Conservation (phyloP, 345 rosid genomes). For the Toxicodendron radicans region DNA sequence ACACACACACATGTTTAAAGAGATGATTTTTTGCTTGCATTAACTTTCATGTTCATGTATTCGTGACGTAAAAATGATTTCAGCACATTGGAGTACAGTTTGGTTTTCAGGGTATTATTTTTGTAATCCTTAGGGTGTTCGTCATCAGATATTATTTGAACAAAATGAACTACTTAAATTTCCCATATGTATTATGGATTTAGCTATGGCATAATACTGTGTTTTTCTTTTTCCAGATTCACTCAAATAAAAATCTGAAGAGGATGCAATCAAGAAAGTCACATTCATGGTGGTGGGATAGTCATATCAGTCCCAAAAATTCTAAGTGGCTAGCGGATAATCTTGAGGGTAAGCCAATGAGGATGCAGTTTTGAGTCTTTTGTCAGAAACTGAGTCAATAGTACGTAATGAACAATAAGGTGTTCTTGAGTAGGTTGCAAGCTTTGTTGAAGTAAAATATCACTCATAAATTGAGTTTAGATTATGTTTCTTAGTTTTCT, state of each 20-base stretch:
- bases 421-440: neutral
- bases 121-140: neutral
- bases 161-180: neutral
- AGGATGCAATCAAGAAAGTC: conserved; percentile 51
- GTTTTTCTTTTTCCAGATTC: conserved; percentile 26
- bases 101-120: neutral
- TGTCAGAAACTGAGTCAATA: neutral
- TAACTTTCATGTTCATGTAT: neutral
- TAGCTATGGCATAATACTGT: neutral
- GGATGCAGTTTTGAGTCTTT: neutral
- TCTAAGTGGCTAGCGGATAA: conserved; percentile 87
- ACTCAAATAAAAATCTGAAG: conserved; percentile 41
- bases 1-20: neutral
- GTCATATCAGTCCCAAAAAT: conserved; percentile 73
- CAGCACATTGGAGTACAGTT: too few relatives aligned
- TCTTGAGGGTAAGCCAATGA: conserved; percentile 59
- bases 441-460: neutral
- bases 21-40: neutral
- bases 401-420: too few relatives aligned
- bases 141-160: neutral
- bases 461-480: neutral
- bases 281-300: conserved; percentile 92
- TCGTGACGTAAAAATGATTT: neutral
- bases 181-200: neutral
- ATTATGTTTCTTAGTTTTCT: neutral